A percentile compares a stretch with the other conserved stretches of the same genome.
Evolutionary conservation across 2,329 filamentous ascomycete species (phyloP).

Genomic region (Paecilomyces dactylethromorphus): DNA sequence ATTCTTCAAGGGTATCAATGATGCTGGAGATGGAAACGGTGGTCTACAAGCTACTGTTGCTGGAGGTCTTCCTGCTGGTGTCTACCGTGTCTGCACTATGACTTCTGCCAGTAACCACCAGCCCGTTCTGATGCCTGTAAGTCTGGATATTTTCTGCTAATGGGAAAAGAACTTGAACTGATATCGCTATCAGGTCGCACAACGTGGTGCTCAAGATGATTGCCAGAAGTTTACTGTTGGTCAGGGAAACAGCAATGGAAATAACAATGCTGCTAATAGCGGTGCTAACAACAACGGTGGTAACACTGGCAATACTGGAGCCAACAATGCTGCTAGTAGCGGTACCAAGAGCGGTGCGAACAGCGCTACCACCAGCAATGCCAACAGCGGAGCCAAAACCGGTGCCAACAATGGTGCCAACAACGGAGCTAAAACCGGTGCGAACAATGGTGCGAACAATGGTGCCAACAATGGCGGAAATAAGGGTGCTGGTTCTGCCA

Average conservation of each 20-base stretch:
- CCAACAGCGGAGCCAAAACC: neutral
- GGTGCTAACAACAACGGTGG: conserved; percentile 1
- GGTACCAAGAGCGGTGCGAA: neutral
- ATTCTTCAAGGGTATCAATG: conserved; percentile 56
- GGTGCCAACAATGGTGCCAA: conserved; percentile 1
- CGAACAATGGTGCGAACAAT: neutral
- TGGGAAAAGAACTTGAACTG: neutral
- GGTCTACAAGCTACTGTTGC: conserved; percentile 39
- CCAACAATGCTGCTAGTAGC: conserved; percentile 1
- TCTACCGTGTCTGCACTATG: conserved; percentile 49
- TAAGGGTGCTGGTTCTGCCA: conserved; percentile 1
- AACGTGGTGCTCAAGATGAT: conserved; percentile 49
- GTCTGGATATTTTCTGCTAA: conserved; percentile 6
- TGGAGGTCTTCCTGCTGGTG: conserved; percentile 42
- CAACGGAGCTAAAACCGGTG: neutral
- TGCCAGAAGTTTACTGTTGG: conserved; percentile 45
- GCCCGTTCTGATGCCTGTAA: conserved; percentile 50
- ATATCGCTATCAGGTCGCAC: conserved; percentile 30
- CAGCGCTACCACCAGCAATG: conserved; percentile 2
- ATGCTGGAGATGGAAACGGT: conserved; percentile 43
- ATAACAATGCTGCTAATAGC: neutral
- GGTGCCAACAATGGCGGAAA: conserved; percentile 3
- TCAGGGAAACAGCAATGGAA: neutral
- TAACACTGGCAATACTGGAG: neutral
- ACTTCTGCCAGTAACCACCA: conserved; percentile 48